Base-by-base conservation (phyloP, 306 rosid species). In the Aeschynomene evenia region DNA sequence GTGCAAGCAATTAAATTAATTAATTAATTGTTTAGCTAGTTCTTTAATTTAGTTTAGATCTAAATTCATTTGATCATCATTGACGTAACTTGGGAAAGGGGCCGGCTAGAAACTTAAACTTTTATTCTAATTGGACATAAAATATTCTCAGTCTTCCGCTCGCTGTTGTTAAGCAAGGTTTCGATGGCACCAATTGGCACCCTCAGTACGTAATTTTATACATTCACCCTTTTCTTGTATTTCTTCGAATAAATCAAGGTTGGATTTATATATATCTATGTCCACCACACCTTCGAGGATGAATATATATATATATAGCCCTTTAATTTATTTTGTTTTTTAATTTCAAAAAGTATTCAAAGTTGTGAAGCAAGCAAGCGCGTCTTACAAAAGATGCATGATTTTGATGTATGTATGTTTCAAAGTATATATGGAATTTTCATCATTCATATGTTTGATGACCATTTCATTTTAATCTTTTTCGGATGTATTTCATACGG, bases 301-400 rank as follows among this genome's bases (percentile, higher is more conserved):
- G n/a, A n/a, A n/a, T n/a, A n/a, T n/a, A n/a, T n/a, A n/a, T n/a
- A n/a, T n/a, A n/a, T n/a, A n/a, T n/a, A n/a, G n/a, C n/a, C n/a
- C n/a, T n/a, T n/a, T n/a, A n/a, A n/a, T n/a, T n/a, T n/a, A n/a
- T n/a, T n/a, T n/a, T n/a, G n/a, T n/a, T n/a, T n/a, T n/a, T n/a
- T n/a, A n/a, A n/a, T 84, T 85, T 74, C 77, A 71, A 51, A 78
- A 82, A 71, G 72, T 80, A 68, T 60, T 70, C 75, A 77, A 78
- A 57, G 70, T 29, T 26, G 71, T 56, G 54, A 83, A 77, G n/a
- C n/a, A n/a, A n/a, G n/a, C n/a, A n/a, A n/a, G 78, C 66, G 77
- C 61, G 46, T 74, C 20, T 20, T 9, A 16, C 48, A 67, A 54
- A 67, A 33, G 13, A 14, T 37, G 54, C 20, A 50, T 77, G 19